Conservation (phyloP, 345 rosid species). For the Bruguiera gymnorhiza region DNA sequence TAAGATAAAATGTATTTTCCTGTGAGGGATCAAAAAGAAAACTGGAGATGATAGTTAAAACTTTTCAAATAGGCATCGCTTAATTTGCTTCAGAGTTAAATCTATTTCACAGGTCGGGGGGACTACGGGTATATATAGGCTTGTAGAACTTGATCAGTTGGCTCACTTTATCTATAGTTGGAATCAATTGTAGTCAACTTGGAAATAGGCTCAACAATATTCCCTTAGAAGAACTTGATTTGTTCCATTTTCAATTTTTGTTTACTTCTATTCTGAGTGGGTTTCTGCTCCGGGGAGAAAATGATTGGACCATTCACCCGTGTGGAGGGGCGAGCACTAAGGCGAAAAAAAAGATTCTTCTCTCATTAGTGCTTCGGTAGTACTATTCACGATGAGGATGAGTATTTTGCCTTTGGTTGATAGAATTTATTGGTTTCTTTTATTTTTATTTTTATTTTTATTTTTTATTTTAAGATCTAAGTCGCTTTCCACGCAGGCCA, state of each 20-base stretch:
- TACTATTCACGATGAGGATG: neutral
- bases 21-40: neutral
- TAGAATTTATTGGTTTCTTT: neutral
- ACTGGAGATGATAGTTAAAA: neutral
- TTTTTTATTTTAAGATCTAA: neutral
- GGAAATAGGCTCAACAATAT: too few species aligned
- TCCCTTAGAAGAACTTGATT: too few species aligned
- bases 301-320: neutral
- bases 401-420: neutral
- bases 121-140: neutral
- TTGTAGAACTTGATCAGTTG: neutral
- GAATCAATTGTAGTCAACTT: neutral
- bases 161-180: neutral
- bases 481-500: neutral
- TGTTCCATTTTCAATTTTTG: neutral
- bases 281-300: neutral
- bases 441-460: too few species aligned
- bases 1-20: too few species aligned
- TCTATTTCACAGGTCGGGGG: neutral
- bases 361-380: neutral
- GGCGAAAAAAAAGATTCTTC: neutral
- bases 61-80: neutral
- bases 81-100: neutral
- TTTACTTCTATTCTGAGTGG: too few species aligned
- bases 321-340: neutral